Evolutionary conservation across 768 basidiomycete genomes (phyloP).

Genomic region (Auricularia heimuer): DNA sequence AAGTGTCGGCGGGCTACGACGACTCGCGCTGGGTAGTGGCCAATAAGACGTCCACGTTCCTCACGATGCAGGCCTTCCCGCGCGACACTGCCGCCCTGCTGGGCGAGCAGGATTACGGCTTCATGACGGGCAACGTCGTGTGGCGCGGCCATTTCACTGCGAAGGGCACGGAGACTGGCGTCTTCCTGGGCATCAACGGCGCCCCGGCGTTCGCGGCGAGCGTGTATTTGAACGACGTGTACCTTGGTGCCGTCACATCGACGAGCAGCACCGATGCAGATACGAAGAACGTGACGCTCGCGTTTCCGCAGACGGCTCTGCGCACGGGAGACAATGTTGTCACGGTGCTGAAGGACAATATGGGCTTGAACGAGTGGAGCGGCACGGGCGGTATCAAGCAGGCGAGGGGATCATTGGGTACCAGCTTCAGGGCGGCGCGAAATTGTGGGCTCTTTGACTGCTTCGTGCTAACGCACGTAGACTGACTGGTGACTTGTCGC

Average conservation of each 20-base stretch:
- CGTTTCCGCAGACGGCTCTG: conserved; percentile 49
- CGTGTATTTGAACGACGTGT: conserved; percentile 67
- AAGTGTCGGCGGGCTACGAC: conserved; percentile 45
- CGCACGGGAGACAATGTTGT: conserved; percentile 59
- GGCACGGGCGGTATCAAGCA: not conserved
- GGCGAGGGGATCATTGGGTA: not conserved
- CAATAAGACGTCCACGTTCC: conserved; percentile 66
- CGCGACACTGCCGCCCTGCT: not conserved
- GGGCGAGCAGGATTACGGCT: conserved; percentile 2
- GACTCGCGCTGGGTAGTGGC: conserved; percentile 59
- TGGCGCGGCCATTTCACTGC: conserved; percentile 70
- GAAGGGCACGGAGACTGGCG: conserved; percentile 6
- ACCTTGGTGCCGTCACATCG: conserved; percentile 27
- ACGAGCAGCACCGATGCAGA: conserved; percentile 17
- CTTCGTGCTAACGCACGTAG: not conserved
- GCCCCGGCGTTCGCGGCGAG: conserved; percentile 77
- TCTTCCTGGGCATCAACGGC: conserved; percentile 72
- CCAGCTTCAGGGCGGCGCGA: not conserved
- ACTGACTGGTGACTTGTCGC: not conserved
- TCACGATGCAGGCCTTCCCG: conserved; percentile 15
- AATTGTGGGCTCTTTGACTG: not conserved
- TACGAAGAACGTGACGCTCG: conserved; percentile 58
- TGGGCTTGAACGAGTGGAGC: not conserved
- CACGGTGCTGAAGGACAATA: conserved; percentile 34
- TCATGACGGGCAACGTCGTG: conserved; percentile 45